Conservation (phyloP, 2,329 filamentous ascomycete genomes). For the Penicillium sp. region DNA sequence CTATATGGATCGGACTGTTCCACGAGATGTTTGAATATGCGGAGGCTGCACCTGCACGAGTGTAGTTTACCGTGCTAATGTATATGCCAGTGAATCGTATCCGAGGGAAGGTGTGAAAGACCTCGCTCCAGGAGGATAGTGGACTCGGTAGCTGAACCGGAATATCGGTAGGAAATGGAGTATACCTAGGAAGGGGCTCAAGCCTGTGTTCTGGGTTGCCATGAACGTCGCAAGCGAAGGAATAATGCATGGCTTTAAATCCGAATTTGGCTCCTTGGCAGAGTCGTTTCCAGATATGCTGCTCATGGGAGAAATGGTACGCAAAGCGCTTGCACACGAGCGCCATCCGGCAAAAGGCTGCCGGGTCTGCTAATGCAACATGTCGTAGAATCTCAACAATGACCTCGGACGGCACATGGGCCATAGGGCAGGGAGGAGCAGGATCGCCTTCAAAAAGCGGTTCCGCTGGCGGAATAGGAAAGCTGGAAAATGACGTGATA, state of each 20-base stretch:
- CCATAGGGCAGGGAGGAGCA: conserved; percentile 78
- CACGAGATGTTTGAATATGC: conserved; percentile 72
- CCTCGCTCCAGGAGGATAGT: conserved; percentile 62
- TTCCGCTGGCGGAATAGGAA: conserved; percentile 70
- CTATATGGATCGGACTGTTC: conserved; percentile 85
- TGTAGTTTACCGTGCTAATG: conserved; percentile 96
- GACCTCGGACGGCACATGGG: conserved; percentile 80
- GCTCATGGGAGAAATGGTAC: conserved; percentile 81
- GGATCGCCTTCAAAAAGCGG: conserved; percentile 74
- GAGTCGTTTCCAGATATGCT: conserved; percentile 82
- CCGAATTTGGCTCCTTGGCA: conserved; percentile 74
- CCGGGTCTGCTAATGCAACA: conserved; percentile 76
- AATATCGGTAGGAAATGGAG: conserved; percentile 37
- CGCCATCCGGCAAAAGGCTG: conserved; percentile 74
- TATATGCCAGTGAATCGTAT: conserved; percentile 95
- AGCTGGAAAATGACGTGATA: conserved; percentile 72
- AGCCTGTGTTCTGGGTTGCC: conserved; percentile 49
- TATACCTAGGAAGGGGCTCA: conserved; percentile 36
- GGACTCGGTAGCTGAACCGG: conserved; percentile 41
- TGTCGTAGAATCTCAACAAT: conserved; percentile 77
- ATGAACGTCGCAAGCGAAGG: conserved; percentile 67
- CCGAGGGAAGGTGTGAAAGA: conserved; percentile 83
- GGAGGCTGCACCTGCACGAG: conserved; percentile 76
- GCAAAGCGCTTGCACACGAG: conserved; percentile 87
- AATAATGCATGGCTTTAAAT: conserved; percentile 82